Percentiles rank a stretch among this genome's conserved stretches.
Evolutionary conservation across 148 eudicot species (phyloP).

Genomic region (Vaccinium darrowii): DNA sequence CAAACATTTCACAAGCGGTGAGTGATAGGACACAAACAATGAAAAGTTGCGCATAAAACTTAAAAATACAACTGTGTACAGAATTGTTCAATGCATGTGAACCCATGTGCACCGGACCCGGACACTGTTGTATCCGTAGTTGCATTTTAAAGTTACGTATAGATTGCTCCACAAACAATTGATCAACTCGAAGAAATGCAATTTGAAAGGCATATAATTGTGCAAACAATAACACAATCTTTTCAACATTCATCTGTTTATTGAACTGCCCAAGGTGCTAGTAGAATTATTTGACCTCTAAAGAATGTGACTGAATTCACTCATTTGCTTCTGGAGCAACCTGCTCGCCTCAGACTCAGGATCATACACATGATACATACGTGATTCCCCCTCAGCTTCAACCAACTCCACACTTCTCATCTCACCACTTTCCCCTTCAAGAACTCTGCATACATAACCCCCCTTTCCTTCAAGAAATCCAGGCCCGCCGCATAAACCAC

Average conservation of each 20-base stretch:
- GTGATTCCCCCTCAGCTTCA: conserved; percentile 49
- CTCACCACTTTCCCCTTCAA: conserved; percentile 47
- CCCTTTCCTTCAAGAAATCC: conserved; percentile 78
- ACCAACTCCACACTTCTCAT: conserved; percentile 34
- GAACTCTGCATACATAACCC: conserved; percentile 63
- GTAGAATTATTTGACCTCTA: neutral
- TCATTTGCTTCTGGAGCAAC: conserved; percentile 58
- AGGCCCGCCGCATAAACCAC: conserved; percentile 56
- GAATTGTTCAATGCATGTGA: no score
- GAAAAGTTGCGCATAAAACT: no score
- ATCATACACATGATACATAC: conserved; percentile 59
- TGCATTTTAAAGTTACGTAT: no score
- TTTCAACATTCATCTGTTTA: neutral
- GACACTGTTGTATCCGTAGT: no score
- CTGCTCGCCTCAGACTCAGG: conserved; percentile 57
- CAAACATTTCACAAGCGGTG: no score
- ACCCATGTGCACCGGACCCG: no score
- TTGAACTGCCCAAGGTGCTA: neutral
- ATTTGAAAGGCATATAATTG: no score
- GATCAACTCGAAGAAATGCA: no score
- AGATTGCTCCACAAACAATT: no score
- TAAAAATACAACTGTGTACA: no score
- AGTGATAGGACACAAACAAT: no score
- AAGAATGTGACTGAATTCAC: conserved; percentile 41
- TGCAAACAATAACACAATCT: no score